Percentiles rank a stretch among this genome's conserved stretches.
These are phyloP conservation scores for Fusarium humuli DNA, from an alignment of 2,329 filamentous ascomycete species.

Conservation along the genomic window DNA sequence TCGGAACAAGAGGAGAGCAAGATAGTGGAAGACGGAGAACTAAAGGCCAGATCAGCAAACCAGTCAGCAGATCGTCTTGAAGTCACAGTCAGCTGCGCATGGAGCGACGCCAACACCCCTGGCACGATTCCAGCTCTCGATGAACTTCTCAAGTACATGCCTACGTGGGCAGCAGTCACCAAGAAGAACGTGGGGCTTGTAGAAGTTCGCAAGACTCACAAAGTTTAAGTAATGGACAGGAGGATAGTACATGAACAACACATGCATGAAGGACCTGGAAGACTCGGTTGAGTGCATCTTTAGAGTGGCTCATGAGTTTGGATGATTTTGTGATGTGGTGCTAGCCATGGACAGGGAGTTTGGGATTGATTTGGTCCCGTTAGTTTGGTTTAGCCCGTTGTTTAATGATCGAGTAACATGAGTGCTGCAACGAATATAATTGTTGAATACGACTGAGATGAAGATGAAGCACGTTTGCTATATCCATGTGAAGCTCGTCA, in stretches of 20 bases:
- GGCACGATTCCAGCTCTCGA: constrained; percentile 85
- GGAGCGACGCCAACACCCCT: constrained; percentile 83
- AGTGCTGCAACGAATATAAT: constrained; percentile 8
- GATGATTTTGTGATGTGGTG: constrained; percentile 6
- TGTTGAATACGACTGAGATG: neutral
- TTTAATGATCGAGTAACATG: constrained; percentile 31
- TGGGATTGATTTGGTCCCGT: constrained; percentile 17
- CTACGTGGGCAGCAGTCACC: constrained; percentile 81
- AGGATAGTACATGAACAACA: neutral
- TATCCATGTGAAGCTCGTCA: neutral
- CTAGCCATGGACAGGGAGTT: constrained; percentile 30
- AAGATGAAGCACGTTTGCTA: neutral
- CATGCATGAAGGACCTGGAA: neutral
- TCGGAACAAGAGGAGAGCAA: neutral
- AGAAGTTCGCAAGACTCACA: constrained; percentile 77
- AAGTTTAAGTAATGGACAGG: constrained; percentile 10
- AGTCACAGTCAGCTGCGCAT: constrained; percentile 81
- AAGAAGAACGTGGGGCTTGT: constrained; percentile 84
- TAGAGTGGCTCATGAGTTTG: constrained; percentile 17
- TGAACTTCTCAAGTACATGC: constrained; percentile 80
- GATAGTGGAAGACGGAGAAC: constrained; percentile 18
- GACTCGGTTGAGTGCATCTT: constrained; percentile 6
- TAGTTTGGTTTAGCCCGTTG: constrained; percentile 15
- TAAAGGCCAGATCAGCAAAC: constrained; percentile 22
- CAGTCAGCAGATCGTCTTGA: constrained; percentile 55